phyloP scores from a whole-genome alignment of 1,284 basidiomycete genomes.

The Microstroma glucosiphilum region DNA sequence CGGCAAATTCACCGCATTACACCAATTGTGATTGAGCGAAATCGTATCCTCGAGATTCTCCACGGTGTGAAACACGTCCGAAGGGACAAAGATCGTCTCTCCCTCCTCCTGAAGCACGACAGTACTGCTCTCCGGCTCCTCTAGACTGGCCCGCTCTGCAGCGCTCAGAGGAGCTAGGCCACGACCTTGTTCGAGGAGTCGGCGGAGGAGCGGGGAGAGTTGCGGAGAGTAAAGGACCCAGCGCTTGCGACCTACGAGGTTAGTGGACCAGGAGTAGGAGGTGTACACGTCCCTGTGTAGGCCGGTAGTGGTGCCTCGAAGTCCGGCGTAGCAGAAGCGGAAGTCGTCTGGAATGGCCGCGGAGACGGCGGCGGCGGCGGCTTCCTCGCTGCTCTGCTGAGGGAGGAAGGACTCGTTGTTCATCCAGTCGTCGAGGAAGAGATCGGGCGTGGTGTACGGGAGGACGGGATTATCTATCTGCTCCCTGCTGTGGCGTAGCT shows the following conservation, averaged over 20 bases:
- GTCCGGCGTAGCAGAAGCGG: constrained; percentile 44
- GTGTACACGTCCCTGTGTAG: constrained; percentile 51
- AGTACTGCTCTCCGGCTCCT: constrained; percentile 20
- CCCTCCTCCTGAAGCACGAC: constrained; percentile 22
- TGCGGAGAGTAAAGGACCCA: constrained; percentile 58
- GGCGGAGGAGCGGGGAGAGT: constrained; percentile 35
- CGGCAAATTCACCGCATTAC: constrained; percentile 55
- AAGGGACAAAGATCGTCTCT: constrained; percentile 45
- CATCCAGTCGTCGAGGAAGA: constrained; percentile 57
- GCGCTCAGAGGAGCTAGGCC: constrained; percentile 39
- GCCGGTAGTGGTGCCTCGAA: constrained; percentile 21
- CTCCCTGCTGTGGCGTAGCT: neutral
- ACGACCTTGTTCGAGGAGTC: constrained; percentile 16
- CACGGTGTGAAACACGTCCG: constrained; percentile 45
- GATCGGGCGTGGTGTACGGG: constrained; percentile 54
- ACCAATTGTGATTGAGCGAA: constrained; percentile 53
- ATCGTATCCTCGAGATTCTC: constrained; percentile 9
- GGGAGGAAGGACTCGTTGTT: constrained; percentile 24
- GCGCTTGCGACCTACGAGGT: constrained; percentile 56
- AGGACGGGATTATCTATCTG: constrained; percentile 14
- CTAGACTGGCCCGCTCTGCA: constrained; percentile 34
- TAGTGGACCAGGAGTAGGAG: constrained; percentile 59
- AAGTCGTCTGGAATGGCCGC: constrained; percentile 54
- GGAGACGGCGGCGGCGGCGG: neutral
- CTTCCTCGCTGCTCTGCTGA: neutral